A percentile compares a stretch with the other conserved stretches of the same genome.
phyloP scores from a whole-genome alignment of 225 moss, liverwort and hornwort genomes.

The Climacium dendroides region DNA sequence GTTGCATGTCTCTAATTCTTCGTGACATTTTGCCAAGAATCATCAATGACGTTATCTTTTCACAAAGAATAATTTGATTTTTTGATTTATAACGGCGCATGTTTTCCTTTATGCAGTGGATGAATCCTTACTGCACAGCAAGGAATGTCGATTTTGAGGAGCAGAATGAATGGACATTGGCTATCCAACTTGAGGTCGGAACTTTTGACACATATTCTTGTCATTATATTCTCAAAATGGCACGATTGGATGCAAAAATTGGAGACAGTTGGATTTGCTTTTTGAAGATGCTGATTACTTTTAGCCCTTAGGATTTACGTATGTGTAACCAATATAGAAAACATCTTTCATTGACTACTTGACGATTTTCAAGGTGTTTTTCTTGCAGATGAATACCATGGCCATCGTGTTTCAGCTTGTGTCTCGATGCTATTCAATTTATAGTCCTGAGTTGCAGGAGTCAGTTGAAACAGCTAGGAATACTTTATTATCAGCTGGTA shows the following conservation, averaged over 20 bases:
- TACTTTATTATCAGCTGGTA: conserved; percentile 52
- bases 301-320: neutral
- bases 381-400: conserved; percentile 56
- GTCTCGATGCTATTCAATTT: conserved; percentile 27
- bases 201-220: neutral
- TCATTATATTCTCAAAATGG: neutral
- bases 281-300: neutral
- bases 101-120: conserved; percentile 31
- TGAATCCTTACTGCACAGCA: conserved; percentile 30
- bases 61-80: neutral
- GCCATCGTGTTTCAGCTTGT: conserved; percentile 43
- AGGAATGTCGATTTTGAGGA: conserved; percentile 49
- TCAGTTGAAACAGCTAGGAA: conserved; percentile 28
- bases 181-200: conserved; percentile 54
- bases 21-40: neutral
- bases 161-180: conserved; percentile 49
- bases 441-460: conserved; percentile 1
- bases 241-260: neutral
- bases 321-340: neutral
- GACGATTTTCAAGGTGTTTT: neutral
- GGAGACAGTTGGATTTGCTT: neutral
- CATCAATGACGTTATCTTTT: neutral
- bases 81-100: neutral
- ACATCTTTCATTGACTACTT: neutral
- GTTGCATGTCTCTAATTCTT: neutral